Percentiles rank a stretch among this genome's conserved stretches.
phyloP scores from a whole-genome alignment of 805 yeast species.

The Candida taoyuanica region DNA sequence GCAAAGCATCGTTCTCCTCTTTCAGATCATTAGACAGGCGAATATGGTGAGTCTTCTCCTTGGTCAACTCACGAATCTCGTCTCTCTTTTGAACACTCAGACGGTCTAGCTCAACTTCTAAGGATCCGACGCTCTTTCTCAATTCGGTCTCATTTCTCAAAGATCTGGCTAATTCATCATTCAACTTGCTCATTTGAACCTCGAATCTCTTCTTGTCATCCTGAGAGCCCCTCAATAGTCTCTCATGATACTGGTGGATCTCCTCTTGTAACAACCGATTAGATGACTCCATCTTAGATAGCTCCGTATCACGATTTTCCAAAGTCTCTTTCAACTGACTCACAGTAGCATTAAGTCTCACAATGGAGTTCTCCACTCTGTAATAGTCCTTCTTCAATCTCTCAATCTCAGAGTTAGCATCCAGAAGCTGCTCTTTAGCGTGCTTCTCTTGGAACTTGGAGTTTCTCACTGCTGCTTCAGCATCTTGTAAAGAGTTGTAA shows the following conservation, averaged over 20 bases:
- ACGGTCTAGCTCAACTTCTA: constrained; percentile 56
- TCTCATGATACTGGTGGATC: constrained; percentile 45
- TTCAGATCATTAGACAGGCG: constrained; percentile 37
- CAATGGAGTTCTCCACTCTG: constrained; percentile 47
- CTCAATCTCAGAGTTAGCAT: constrained; percentile 42
- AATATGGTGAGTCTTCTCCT: constrained; percentile 39
- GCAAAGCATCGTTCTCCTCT: constrained; percentile 39
- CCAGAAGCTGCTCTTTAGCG: constrained; percentile 48
- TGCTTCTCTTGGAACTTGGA: constrained; percentile 58
- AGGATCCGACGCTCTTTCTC: constrained; percentile 57
- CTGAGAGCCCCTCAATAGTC: constrained; percentile 36
- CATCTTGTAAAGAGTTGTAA: constrained; percentile 65
- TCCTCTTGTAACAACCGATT: constrained; percentile 53
- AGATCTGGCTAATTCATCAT: constrained; percentile 47
- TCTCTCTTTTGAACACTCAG: constrained; percentile 35
- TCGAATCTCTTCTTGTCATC: constrained; percentile 38
- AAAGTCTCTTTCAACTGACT: constrained; percentile 50
- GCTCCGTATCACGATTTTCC: constrained; percentile 52
- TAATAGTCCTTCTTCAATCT: constrained; percentile 50
- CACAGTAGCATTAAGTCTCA: constrained; percentile 46
- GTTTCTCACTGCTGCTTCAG: constrained; percentile 66
- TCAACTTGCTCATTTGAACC: constrained; percentile 49
- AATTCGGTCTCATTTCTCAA: constrained; percentile 63
- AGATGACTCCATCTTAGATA: constrained; percentile 44
- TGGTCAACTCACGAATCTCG: constrained; percentile 35